phyloP scores from a whole-genome alignment of 2,329 filamentous ascomycete species.

The Stachybotrys echinatus region DNA sequence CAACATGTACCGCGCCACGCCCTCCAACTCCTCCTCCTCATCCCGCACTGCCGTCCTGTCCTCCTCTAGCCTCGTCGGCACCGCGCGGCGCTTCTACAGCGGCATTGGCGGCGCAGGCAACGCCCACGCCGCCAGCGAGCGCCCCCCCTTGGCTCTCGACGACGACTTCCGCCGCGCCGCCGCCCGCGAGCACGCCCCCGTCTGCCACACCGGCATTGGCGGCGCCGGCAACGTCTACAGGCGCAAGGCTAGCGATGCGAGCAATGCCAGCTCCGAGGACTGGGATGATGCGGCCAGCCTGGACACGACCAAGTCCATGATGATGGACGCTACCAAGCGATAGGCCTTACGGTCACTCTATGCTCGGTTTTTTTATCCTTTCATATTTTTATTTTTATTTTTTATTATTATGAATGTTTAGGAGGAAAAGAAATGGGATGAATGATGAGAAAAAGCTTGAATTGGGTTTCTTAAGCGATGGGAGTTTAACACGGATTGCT shows the following conservation, averaged over 20 bases:
- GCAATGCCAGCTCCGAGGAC: slow-evolving; percentile 14
- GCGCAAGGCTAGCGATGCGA: slow-evolving; percentile 28
- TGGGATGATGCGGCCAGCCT: slow-evolving; percentile 15
- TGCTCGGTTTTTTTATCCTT: no score
- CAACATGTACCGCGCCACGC: slow-evolving; percentile 47
- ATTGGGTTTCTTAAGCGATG: background rate
- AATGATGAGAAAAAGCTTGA: no score
- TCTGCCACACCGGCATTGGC: slow-evolving; percentile 62
- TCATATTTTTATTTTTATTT: no score
- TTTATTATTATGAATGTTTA: no score
- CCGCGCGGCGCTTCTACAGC: slow-evolving; percentile 52
- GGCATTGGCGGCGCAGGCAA: slow-evolving; percentile 66
- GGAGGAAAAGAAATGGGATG: no score
- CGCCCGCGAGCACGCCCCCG: slow-evolving; percentile 31
- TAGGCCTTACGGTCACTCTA: no score
- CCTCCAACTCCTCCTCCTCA: slow-evolving; percentile 31
- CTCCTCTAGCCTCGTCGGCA: slow-evolving; percentile 26
- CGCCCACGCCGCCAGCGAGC: slow-evolving; percentile 39
- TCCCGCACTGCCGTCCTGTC: slow-evolving; percentile 38
- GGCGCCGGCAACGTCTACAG: slow-evolving; percentile 63
- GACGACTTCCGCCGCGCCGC: slow-evolving; percentile 39
- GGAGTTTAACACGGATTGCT: background rate
- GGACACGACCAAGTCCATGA: slow-evolving; percentile 25
- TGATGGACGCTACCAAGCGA: slow-evolving; percentile 15
- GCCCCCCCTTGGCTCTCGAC: slow-evolving; percentile 45